Evolutionary conservation across 2,329 filamentous ascomycete genomes (phyloP), one percentile per base, ranked within the genome.

Genomic region (Thielaviopsis musarum): DNA sequence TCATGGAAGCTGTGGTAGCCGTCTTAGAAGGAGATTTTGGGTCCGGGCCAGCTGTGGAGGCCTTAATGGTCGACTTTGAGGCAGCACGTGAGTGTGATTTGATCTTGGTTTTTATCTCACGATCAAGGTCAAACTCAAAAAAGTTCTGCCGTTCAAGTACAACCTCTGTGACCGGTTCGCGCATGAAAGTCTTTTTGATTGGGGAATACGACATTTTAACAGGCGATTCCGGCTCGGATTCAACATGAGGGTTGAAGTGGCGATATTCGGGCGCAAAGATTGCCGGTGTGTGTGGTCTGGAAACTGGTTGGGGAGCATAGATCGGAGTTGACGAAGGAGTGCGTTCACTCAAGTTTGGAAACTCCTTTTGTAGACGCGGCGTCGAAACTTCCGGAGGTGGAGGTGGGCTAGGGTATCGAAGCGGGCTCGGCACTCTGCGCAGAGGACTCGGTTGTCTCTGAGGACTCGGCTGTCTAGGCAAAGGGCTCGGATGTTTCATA

Each of bases 401-500:
- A 12, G 59, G 30, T 7, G 30, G 30, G 9, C 30, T 34, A 34
- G 30, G 30, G 30, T 34, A 34, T 34, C 30, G 4, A 34, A 34
- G 30, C 10, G 30, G 30, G 30, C 30, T 34, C 9, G 30, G 30
- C 10, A 34, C 30, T 34, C 30, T 34, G 30, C 30, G 30, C 30
- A 34, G 30, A 34, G 30, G 30, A 10, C 30, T 34, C 30, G 30
- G 30, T 7, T 34, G 30, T 34, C 30, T 34, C 10, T 10, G 56
- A n/a, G 59, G 52, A 26, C 56, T 56, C 15, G 41, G n/a, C 28
- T 53, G 54, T 45, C 34, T 54, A 45, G 17, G 10, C 72, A 19
- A 71, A 72, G 17, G 71, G 65, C 57, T 70, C 71, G 6, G 71
- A 68, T 24, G 30, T 34, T 34, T 34, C 30, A 12, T 34, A 10